Evolutionary conservation across 805 yeast genomes (phyloP), one percentile per base, ranked within the genome.

Genomic region (Dipodascus albidus): DNA sequence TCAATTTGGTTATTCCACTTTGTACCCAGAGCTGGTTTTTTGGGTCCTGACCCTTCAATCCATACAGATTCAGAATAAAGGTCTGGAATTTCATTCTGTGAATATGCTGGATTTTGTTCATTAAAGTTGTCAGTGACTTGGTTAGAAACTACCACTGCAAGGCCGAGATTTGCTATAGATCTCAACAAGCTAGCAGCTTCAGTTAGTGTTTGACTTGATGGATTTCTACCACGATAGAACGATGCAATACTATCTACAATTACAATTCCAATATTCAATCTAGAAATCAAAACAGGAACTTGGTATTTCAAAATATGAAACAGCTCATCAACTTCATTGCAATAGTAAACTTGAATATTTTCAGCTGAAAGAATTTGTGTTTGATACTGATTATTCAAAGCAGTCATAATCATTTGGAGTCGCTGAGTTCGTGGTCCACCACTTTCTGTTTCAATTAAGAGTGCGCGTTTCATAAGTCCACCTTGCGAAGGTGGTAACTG

Each of bases 401-500:
- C 76, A 72, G 55, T 77, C 77, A n/a, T 70, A 62, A 48, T 89
- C 65, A 54, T 96, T 68, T 49, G 74, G 72, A 0, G 93, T 84
- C 55, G 85, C 85, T 27, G 87, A 60, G 44, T 38, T 4, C 44
- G 17, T 6, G 44, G 44, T 38, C 44, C 44, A 15, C 79, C 77
- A 2, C 85, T 78, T 63, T 90, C 97, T 0, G 96, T 90, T 0
- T 88, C 78, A 0, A 90, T 80, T 61, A 76, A 84, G n/a, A 89
- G 77, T n/a, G 80, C 77, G 52, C 75, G 72, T 3, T 53, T 70
- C 17, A 69, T 73, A 6, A 78, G 55, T 0, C 86, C 85, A 2
- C 81, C 81, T 38, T 67, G 58, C 17, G 64, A 68, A 9, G 23
- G 49, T 0, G 82, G 76, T 8, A 77, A 59, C 58, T 83, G 88